These are phyloP conservation scores for Malus hybrid DNA, from an alignment of 331 rosid species.

Conservation along the genomic window DNA sequence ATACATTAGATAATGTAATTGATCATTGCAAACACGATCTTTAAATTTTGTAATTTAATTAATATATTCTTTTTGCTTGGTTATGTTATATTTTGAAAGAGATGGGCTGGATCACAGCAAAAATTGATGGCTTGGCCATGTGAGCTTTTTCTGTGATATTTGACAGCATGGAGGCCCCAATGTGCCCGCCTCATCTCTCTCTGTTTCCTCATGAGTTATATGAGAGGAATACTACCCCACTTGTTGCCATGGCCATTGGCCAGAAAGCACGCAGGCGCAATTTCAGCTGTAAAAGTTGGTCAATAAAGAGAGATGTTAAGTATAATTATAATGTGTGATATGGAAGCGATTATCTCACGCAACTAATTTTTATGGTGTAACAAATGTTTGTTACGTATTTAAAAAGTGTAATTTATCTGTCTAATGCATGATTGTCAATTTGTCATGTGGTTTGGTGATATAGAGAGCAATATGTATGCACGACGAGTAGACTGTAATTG, in stretches of 20 bases:
- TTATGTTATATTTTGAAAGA: constrained; percentile 2
- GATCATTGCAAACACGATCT: constrained; percentile 3
- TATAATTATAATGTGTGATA: too few relatives aligned
- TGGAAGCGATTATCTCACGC: too few relatives aligned
- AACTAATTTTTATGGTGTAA: too few relatives aligned
- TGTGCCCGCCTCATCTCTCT: neutral
- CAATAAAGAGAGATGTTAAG: neutral
- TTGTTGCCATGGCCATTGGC: neutral
- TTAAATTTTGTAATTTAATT: neutral
- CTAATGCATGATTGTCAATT: too few relatives aligned
- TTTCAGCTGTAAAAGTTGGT: constrained; percentile 24
- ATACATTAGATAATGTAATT: neutral
- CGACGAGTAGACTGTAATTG: accelerated
- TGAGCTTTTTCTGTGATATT: constrained; percentile 10
- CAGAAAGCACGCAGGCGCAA: constrained; percentile 19
- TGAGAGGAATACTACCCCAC: neutral
- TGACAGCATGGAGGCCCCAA: constrained; percentile 13
- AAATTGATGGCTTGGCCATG: constrained; percentile 12
- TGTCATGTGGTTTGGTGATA: neutral
- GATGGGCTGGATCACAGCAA: neutral
- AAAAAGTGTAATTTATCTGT: neutral
- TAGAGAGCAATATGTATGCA: neutral
- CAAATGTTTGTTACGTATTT: too few relatives aligned
- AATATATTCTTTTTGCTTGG: neutral
- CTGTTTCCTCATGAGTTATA: neutral